Evolutionary conservation across 768 basidiomycete species (phyloP).

Genomic region (Royoungia palumana): DNA sequence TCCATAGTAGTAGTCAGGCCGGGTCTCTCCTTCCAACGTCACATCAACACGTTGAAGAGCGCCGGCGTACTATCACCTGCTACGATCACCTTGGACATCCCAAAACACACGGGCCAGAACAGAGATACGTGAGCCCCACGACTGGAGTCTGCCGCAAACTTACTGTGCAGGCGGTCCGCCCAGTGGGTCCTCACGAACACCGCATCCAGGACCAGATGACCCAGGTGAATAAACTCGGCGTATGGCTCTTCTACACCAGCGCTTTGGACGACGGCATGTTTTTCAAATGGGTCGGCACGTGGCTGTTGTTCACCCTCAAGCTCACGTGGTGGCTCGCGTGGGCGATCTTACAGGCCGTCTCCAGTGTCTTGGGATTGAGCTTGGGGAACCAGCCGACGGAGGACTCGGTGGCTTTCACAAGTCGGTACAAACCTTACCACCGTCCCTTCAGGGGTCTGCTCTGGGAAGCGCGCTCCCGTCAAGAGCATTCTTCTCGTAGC

Average conservation of each 20-base stretch:
- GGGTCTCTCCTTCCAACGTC: not conserved
- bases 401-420: too few relatives aligned
- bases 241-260: slow-evolving; percentile 9
- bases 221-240: slow-evolving; percentile 8
- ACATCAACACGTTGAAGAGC: not conserved
- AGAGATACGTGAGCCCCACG: slow-evolving; percentile 15
- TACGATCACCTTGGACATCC: not conserved
- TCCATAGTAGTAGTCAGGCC: too few relatives aligned
- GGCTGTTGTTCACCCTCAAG: slow-evolving; percentile 13
- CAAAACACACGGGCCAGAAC: slow-evolving; percentile 9
- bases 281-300: slow-evolving; percentile 10
- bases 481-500: slow-evolving; percentile 10
- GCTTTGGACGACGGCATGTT: not conserved
- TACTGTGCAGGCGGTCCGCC: slow-evolving; percentile 9
- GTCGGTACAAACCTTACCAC: too few relatives aligned
- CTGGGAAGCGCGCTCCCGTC: slow-evolving; percentile 13
- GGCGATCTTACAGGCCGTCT: not conserved
- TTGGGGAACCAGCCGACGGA: too few relatives aligned
- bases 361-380: too few relatives aligned
- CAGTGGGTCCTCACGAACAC: not conserved
- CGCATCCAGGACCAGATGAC: not conserved
- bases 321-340: too few relatives aligned
- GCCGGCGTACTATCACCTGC: slow-evolving; percentile 11
- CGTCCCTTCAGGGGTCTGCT: too few relatives aligned
- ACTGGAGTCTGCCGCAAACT: slow-evolving; percentile 15